Base-by-base conservation (phyloP, 805 yeast species). In the Schizosaccharomyces octosporus region DNA sequence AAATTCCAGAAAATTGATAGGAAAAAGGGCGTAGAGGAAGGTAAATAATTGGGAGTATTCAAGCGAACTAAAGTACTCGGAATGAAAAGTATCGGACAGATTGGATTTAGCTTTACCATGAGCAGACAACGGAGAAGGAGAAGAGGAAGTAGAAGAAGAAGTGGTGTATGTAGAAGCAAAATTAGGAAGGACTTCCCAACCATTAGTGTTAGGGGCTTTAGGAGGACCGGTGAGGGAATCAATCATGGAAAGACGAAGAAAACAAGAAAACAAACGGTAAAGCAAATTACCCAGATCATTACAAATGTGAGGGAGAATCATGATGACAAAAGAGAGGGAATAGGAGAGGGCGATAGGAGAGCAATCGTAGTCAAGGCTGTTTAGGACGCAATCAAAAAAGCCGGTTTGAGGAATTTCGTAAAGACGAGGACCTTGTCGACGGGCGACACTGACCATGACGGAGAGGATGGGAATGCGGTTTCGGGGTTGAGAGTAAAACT, bases 11-110 rank as follows among this genome's bases (percentile, higher is more conserved):
- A 81, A 69, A 63, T 78, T 78, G 27, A 74, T 67, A 0, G 86
- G 85, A 63, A 75, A 82, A 13, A 81, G 67, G 0, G 83, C 85
- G 64, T 82, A 82, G 0, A 82, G 66, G 31, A 79, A 69, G 0
- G 79, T 75, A 61, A 74, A 75, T n/a, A 79, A 32, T 43, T 63
- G 36, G 13, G 59, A 55, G 41, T 31, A 31, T 9, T 29, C 59
- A 19, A 55, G 59, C 15, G 21, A 19, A 21, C 21, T 27, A 15
- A 55, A 27, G 32, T 55, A 55, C 21, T 55, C 36, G 7, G 59
- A 19, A 21, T 19, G 59, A 31, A 27, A 55, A 55, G 41, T 21
- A 32, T 27, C 36, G 29, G 27, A 27, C 13, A 24, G n/a, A 21
- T 27, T 21, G 17, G 29, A 48, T 11, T 27, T 27, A 15, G 27